Percentiles rank a stretch among this genome's conserved stretches.
These are phyloP conservation scores for Saturnispora quitensis DNA, from an alignment of 805 yeast species.

Conservation along the genomic window DNA sequence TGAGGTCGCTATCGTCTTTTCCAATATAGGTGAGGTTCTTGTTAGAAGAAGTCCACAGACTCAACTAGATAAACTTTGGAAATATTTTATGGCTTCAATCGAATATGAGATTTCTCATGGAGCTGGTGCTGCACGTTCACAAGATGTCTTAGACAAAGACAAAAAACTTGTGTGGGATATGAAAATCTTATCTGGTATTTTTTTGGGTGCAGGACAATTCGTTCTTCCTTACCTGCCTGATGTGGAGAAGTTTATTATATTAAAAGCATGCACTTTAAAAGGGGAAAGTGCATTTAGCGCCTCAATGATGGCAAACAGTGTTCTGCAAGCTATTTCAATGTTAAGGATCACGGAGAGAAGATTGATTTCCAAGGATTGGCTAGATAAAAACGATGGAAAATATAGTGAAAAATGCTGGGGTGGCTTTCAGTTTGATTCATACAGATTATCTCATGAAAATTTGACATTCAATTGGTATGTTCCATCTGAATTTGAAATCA, in stretches of 20 bases:
- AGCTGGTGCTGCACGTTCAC: slow-evolving; percentile 66
- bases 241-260: slow-evolving; percentile 40
- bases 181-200: slow-evolving; percentile 57
- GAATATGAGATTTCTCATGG: slow-evolving; percentile 67
- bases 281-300: slow-evolving; percentile 59
- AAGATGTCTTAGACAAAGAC: slow-evolving; percentile 69
- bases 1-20: slow-evolving; percentile 55
- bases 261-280: slow-evolving; percentile 30
- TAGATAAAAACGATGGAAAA: slow-evolving; percentile 26
- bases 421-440: slow-evolving; percentile 49
- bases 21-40: slow-evolving; percentile 64
- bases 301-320: slow-evolving; percentile 51
- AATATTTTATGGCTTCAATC: slow-evolving; percentile 42
- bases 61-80: slow-evolving; percentile 37
- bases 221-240: slow-evolving; percentile 37
- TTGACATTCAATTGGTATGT: slow-evolving; percentile 65
- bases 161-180: slow-evolving; percentile 64
- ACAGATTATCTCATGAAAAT: slow-evolving; percentile 40
- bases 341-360: slow-evolving; percentile 50
- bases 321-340: slow-evolving; percentile 53
- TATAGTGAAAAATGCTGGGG: slow-evolving; percentile 61
- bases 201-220: slow-evolving; percentile 55
- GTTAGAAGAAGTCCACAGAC: slow-evolving; percentile 51
- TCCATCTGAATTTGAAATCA: slow-evolving; percentile 50
- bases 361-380: slow-evolving; percentile 40